Evolutionary conservation across 768 basidiomycete genomes (phyloP).

Genomic region (Chlorophyllum brunneum): DNA sequence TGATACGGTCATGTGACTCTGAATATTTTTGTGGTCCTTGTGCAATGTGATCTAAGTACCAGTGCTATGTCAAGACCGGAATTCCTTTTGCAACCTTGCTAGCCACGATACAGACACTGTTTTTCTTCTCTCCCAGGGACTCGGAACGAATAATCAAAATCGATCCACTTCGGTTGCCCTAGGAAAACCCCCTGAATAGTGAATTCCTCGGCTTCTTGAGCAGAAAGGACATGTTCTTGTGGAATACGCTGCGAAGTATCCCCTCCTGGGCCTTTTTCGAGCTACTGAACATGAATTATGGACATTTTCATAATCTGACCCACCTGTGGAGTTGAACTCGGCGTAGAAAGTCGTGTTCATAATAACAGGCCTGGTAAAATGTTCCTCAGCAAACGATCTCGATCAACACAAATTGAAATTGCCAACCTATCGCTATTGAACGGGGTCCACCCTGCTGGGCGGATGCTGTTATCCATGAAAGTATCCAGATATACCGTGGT

Average conservation of each 20-base stretch:
- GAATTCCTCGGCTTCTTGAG: conserved; percentile 35
- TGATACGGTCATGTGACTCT: neutral
- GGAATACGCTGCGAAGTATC: conserved; percentile 38
- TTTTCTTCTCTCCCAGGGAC: neutral
- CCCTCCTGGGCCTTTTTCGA: conserved; percentile 49
- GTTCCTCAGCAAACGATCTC: neutral
- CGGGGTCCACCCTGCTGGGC: conserved; percentile 47
- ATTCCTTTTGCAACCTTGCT: too few relatives aligned
- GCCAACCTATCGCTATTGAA: conserved; percentile 40
- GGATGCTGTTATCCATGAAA: conserved; percentile 55
- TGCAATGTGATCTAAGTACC: too few relatives aligned
- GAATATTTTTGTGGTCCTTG: neutral
- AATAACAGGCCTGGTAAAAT: conserved; percentile 37
- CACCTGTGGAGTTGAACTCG: conserved; percentile 52
- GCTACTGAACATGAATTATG: neutral
- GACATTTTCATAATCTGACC: neutral
- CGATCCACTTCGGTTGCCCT: conserved; percentile 52
- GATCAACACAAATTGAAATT: neutral
- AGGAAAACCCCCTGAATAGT: conserved; percentile 49
- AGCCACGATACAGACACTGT: neutral
- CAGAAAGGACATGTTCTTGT: conserved; percentile 43
- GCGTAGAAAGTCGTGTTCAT: conserved; percentile 55
- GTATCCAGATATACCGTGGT: conserved; percentile 50
- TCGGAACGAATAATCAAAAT: conserved; percentile 41
- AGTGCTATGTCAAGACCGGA: too few relatives aligned